A percentile compares a stretch with the other conserved stretches of the same genome.
Conservation (phyloP, 177 flowering plant genomes). For the Telopea speciosissima region DNA sequence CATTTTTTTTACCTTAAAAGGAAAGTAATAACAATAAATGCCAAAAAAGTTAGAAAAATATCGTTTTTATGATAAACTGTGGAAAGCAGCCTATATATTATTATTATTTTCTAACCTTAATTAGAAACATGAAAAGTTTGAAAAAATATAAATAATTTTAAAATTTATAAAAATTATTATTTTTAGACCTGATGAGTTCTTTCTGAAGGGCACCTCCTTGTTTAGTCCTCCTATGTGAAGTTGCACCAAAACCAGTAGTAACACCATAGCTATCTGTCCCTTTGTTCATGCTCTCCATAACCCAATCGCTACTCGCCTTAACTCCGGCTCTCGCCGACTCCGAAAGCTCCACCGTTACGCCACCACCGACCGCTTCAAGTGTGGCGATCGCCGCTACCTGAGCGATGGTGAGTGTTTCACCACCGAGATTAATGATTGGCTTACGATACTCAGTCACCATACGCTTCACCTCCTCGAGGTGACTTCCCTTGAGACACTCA, state of each 20-base stretch:
- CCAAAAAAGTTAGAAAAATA: too few relatives aligned
- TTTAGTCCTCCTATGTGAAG: slow-evolving; percentile 62
- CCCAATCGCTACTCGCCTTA: slow-evolving; percentile 71
- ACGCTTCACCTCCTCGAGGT: slow-evolving; percentile 55
- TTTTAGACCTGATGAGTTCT: slow-evolving; percentile 57
- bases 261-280: slow-evolving; percentile 69
- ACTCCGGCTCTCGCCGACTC: slow-evolving; percentile 52
- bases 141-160: too few relatives aligned
- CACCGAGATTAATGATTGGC: slow-evolving; percentile 42
- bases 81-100: too few relatives aligned
- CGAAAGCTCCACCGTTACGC: slow-evolving; percentile 43
- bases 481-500: slow-evolving; percentile 50
- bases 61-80: too few relatives aligned
- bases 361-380: slow-evolving; percentile 4
- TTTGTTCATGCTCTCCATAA: slow-evolving; percentile 57
- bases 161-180: too few relatives aligned
- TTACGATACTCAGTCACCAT: slow-evolving; percentile 60
- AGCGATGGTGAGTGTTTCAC: slow-evolving; percentile 42
- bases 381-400: slow-evolving; percentile 58
- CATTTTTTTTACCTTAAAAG: too few relatives aligned
- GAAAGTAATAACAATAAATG: too few relatives aligned
- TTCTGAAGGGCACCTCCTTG: slow-evolving; percentile 63
- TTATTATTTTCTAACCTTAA: too few relatives aligned
- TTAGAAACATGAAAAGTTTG: too few relatives aligned
- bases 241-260: slow-evolving; percentile 78